Conservation (phyloP, 1,284 basidiomycete species). For the Ustilago crameri region DNA sequence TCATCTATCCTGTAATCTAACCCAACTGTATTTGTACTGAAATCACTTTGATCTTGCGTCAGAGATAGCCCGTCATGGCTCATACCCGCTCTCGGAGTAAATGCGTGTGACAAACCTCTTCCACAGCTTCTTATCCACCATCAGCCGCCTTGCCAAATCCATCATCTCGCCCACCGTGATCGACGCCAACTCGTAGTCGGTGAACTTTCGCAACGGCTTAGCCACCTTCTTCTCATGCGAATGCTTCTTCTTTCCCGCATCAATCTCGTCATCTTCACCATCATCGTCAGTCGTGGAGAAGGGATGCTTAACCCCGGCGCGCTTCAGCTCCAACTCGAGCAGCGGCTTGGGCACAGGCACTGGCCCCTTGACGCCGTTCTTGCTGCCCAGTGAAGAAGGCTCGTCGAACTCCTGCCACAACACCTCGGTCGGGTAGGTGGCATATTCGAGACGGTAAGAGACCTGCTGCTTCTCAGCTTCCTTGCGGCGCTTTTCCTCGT, state of each 20-base stretch:
- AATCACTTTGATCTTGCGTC: no score
- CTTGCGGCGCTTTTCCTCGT: constrained; percentile 2
- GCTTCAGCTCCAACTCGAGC: constrained; percentile 73
- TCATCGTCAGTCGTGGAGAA: constrained; percentile 4
- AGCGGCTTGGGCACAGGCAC: constrained; percentile 74
- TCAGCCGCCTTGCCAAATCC: constrained; percentile 76
- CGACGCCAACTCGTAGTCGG: constrained; percentile 79
- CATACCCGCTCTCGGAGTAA: constrained; percentile 69
- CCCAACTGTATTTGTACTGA: constrained; percentile 3
- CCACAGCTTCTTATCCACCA: constrained; percentile 75
- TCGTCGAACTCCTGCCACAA: constrained; percentile 58
- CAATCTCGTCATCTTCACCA: background rate
- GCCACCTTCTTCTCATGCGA: constrained; percentile 18
- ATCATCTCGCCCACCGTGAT: constrained; percentile 82
- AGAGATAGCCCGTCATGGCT: no score
- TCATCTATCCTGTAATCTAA: background rate
- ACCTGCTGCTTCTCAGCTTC: constrained; percentile 37
- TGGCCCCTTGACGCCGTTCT: constrained; percentile 2
- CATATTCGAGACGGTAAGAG: constrained; percentile 61
- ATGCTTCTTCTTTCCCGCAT: constrained; percentile 4
- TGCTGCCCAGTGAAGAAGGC: background rate
- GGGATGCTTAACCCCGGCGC: constrained; percentile 69
- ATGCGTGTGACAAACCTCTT: constrained; percentile 77
- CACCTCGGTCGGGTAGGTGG: constrained; percentile 55
- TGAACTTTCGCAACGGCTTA: constrained; percentile 72